Conservation (phyloP, 768 basidiomycete genomes). For the Leccinum uliginosum region DNA sequence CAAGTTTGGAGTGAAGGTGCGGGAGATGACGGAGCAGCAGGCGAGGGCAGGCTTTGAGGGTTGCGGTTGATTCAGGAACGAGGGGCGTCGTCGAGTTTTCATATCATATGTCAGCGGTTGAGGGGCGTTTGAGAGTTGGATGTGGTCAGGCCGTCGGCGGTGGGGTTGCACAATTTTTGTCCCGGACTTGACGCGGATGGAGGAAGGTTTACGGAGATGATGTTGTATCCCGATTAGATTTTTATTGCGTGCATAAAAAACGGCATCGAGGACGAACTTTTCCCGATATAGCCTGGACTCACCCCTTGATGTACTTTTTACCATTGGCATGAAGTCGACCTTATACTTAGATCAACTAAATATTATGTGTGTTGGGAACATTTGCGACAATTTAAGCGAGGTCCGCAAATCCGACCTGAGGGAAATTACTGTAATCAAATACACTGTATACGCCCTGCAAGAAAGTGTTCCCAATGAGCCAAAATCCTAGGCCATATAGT, state of each 20-base stretch:
- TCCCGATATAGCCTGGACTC: too few species aligned
- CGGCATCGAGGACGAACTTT: too few species aligned
- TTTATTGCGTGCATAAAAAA: slow-evolving; percentile 12
- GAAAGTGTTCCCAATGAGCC: too few species aligned
- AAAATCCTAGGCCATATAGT: too few species aligned
- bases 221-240: slow-evolving; percentile 30
- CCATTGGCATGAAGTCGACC: too few species aligned
- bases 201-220: slow-evolving; percentile 28
- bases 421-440: too few species aligned
- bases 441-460: too few species aligned
- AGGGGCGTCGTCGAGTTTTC: slow-evolving; percentile 81
- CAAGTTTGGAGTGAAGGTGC: slow-evolving; percentile 80
- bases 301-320: too few species aligned
- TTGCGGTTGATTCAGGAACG: slow-evolving; percentile 80
- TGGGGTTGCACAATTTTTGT: slow-evolving; percentile 17
- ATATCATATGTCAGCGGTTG: slow-evolving; percentile 63
- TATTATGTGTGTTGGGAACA: too few species aligned
- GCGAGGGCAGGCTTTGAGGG: slow-evolving; percentile 43
- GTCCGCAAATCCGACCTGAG: too few species aligned
- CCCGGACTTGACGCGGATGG: slow-evolving; percentile 28
- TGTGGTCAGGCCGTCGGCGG: slow-evolving; percentile 19
- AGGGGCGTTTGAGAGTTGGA: slow-evolving; percentile 69
- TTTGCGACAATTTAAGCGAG: too few species aligned
- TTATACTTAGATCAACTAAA: too few species aligned
- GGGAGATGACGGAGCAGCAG: slow-evolving; percentile 37